phyloP scores from a whole-genome alignment of 805 yeast genomes.

The Lipomyces chichibuensis region DNA sequence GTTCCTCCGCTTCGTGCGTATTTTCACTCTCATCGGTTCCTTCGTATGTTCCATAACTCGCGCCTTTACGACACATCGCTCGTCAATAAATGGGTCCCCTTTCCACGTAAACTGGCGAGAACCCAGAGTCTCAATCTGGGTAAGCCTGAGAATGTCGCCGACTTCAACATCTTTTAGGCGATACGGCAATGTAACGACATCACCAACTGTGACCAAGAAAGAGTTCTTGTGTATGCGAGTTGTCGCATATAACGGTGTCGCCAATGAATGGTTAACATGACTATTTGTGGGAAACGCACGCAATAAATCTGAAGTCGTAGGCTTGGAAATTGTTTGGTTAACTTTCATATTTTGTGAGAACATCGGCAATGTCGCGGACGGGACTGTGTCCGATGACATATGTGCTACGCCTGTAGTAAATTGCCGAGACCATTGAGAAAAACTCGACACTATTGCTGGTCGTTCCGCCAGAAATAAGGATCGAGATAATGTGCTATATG shows the following conservation, averaged over 20 bases:
- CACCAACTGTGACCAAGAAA: constrained; percentile 90
- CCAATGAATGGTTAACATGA: constrained; percentile 15
- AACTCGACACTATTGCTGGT: neutral
- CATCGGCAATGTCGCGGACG: constrained; percentile 9
- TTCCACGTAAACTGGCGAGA: constrained; percentile 76
- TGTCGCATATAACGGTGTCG: constrained; percentile 69
- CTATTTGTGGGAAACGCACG: constrained; percentile 21
- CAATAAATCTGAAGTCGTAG: constrained; percentile 21
- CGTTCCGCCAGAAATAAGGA: neutral
- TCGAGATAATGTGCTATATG: neutral
- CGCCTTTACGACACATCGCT: constrained; percentile 32
- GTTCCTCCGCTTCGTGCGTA: constrained; percentile 34
- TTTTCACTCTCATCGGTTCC: constrained; percentile 35
- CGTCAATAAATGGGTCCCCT: constrained; percentile 54
- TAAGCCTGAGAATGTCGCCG: constrained; percentile 78
- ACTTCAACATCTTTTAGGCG: constrained; percentile 73
- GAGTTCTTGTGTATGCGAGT: constrained; percentile 81
- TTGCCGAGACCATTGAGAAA: constrained; percentile 3
- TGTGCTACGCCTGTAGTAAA: neutral
- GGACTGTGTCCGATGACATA: neutral
- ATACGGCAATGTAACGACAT: constrained; percentile 76
- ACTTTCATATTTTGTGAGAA: constrained; percentile 4
- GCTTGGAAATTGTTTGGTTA: constrained; percentile 24
- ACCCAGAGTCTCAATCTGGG: constrained; percentile 80
- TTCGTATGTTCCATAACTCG: constrained; percentile 38